Percentiles rank a stretch among this genome's conserved stretches.
Evolutionary conservation across 257 asterid genomes (phyloP).

Genomic region (Nyctanthes arbortristis): DNA sequence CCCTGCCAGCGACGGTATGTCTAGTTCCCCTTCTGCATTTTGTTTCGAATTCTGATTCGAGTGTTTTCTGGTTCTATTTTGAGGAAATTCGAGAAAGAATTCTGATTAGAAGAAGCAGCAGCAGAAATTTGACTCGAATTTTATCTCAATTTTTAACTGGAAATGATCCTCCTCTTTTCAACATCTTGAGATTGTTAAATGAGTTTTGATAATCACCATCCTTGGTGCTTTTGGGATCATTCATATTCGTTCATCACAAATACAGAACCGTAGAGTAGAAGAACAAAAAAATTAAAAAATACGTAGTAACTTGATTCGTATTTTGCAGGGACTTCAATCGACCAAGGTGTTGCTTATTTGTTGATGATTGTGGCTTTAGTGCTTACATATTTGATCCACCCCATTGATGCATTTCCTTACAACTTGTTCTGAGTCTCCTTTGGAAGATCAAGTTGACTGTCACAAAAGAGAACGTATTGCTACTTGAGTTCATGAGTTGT

Average conservation of each 20-base stretch:
- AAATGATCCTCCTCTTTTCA: not conserved
- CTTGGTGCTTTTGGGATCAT: no score
- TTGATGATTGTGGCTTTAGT: constrained; percentile 39
- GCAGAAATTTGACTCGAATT: not conserved
- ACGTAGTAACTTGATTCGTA: no score
- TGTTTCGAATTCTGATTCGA: not conserved
- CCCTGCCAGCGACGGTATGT: constrained; percentile 40
- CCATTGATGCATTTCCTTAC: constrained; percentile 28
- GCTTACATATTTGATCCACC: constrained; percentile 38
- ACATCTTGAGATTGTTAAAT: no score
- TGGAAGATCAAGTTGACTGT: constrained; percentile 2
- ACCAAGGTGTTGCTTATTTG: constrained; percentile 40
- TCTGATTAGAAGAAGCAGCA: no score
- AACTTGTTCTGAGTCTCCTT: constrained; percentile 17
- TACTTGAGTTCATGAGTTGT: not conserved
- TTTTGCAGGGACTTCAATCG: constrained; percentile 39
- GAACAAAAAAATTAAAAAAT: no score
- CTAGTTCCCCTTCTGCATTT: not conserved
- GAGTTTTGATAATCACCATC: no score
- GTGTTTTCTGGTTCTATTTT: not conserved
- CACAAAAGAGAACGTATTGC: not conserved
- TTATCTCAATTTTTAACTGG: not conserved
- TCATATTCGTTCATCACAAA: no score
- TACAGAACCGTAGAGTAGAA: no score
- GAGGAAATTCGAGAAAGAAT: not conserved